Evolutionary conservation across 2,329 filamentous ascomycete species (phyloP).

Genomic region (Fusarium tupiense): DNA sequence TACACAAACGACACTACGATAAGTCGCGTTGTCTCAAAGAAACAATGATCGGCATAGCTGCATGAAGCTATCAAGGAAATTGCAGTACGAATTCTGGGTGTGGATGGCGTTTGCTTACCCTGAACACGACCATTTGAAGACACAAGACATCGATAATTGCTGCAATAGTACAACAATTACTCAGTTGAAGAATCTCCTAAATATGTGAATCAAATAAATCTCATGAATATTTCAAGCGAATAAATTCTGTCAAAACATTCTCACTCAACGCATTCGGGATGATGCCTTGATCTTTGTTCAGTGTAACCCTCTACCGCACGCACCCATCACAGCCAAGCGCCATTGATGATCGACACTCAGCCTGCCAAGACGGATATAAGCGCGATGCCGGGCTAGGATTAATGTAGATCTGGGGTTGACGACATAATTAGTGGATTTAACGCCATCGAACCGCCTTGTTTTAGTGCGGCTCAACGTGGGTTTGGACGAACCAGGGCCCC

Average conservation of each 20-base stretch:
- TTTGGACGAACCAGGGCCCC: conserved; percentile 17
- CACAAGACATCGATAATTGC: neutral
- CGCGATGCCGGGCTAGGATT: neutral
- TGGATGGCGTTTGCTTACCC: conserved; percentile 19
- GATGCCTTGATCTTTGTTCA: neutral
- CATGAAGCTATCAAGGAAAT: conserved; percentile 6
- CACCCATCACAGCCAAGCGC: neutral
- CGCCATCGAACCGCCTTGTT: conserved; percentile 34
- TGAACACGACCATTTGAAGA: neutral
- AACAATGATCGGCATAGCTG: conserved; percentile 22
- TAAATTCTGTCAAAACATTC: no score
- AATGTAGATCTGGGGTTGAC: conserved; percentile 32
- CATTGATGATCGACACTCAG: conserved; percentile 13
- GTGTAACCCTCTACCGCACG: neutral
- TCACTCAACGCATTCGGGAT: no score
- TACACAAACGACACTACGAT: neutral
- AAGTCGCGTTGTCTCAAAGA: conserved; percentile 1
- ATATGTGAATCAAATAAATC: no score
- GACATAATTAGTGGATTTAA: conserved; percentile 33
- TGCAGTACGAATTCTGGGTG: neutral
- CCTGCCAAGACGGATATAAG: conserved; percentile 31
- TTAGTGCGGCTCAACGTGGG: conserved; percentile 12
- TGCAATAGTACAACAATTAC: neutral
- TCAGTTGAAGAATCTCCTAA: no score
- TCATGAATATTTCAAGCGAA: accelerated